Base-by-base conservation (phyloP, 495 filamentous ascomycete genomes). In the Talaromyces wortmannii region DNA sequence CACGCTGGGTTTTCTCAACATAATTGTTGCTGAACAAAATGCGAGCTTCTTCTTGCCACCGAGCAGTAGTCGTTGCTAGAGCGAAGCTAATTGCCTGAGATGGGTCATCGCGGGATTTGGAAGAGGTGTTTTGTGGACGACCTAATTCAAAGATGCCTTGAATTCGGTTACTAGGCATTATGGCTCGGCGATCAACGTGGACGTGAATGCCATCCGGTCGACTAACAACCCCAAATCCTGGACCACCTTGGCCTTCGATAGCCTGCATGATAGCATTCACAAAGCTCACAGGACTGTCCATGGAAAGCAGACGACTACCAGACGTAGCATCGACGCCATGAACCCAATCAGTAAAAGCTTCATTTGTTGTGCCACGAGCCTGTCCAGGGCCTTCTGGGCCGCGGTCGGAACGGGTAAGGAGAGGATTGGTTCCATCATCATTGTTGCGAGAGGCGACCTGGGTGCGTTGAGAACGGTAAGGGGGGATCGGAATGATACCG, bases 21-120 rank as follows among this genome's bases (percentile, higher is more conserved):
- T 86, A 79, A 17, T 71, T 77, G 43, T 67, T 68, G 48, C 87
- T 87, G 67, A 91, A 97, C 1, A 97, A 74, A 67, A 97, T 81
- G 56, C 86, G 85, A 11, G 91, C 88, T 70, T 97, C 94, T 61
- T 96, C 89, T 60, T 88, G 84, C 92, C 95, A 99, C 45, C 94
- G 84, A 43, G 76, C 73, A 43, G 71, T 73, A 10, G 92, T 97
- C 3, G 79, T 73, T 32, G 81, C 80, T 15, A 89, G 77, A 18
- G 77, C 72, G 68, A 96, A 96, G 36, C 82, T 75, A 12, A 90
- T 83, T 10, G 88, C 83, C 58, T 84, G 78, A 30, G 77, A 76
- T 30, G 83, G 82, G 58, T 86, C 83, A 60, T 83, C 78, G 29
- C 79, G 76, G 50, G 70, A 65, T 18, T 73, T 63, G 58, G 78